Base-by-base conservation (phyloP, 1,139 yeast species). In the Yamadazyma epiphylla region DNA sequence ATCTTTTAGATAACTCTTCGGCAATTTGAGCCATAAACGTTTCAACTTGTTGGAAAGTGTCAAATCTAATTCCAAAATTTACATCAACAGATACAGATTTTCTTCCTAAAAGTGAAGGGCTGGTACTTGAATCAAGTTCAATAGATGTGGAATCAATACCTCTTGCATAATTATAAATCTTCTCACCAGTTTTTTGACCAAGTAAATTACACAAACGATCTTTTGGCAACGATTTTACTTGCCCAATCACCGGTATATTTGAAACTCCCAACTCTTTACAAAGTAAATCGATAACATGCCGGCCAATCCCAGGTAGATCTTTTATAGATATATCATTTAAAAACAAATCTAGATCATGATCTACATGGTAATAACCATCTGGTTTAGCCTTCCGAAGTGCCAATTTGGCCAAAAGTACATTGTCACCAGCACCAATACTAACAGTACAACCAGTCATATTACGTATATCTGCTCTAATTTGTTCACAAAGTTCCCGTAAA, bases 271-370 rank as follows among this genome's bases (percentile, higher is more conserved):
- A 13, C 31, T 41, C 24, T 32, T 20, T 13, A 27, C 32, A 15
- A 30, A 37, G 26, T 32, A 46, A 46, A 12, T 47, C 49, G 5
- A 38, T 23, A 11, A 80, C 65, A 6, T 79, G 66, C 3, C 53
- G 42, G 0, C 97, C 97, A n/a, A 87, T 71, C 0, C 97, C 96
- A 0, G 97, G 98, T n/a, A 91, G 54, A 28, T 74, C 77, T 5
- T 60, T 53, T 0, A 87, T 63, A 4, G 60, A 50, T n/a, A 81
- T 50, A 2, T 52, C 42, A 5, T 55, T 49, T 22, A 86, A 51
- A 40, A 74, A 73, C 0, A 41, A 41, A 1, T 51, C 45, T 1
- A 64, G 47, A 2, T 60, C 49, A 2, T 56, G 55, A 24, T 51
- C 39, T 6, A 74, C 50, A 30, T 55, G 52, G 34, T 53, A 69